phyloP scores from a whole-genome alignment of 129 eudicot genomes.

The Smallanthus sonchifolius region DNA sequence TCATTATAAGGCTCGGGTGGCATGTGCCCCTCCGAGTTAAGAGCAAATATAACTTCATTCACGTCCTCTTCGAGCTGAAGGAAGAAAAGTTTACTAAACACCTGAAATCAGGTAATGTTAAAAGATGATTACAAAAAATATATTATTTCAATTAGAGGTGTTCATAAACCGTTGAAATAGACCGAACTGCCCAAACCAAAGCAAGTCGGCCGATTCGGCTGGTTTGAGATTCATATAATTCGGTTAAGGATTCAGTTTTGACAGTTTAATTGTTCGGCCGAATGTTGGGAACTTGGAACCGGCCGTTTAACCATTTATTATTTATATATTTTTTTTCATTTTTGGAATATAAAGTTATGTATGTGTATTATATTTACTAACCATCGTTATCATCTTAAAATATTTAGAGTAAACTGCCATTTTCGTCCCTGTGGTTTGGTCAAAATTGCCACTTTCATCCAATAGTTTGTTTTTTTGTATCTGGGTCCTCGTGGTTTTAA shows the following conservation, averaged over 20 bases:
- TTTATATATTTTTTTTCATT: neutral
- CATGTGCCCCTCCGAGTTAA: constrained; percentile 31
- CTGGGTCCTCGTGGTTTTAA: no score
- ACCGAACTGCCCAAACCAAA: neutral
- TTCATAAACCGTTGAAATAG: neutral
- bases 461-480: no score
- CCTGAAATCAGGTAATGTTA: constrained; percentile 45
- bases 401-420: no score
- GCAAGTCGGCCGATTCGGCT: neutral
- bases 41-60: constrained; percentile 79
- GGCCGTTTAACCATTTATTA: neutral
- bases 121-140: neutral
- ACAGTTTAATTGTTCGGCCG: no score
- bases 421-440: no score
- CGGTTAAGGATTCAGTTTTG: no score
- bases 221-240: neutral
- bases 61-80: constrained; percentile 89
- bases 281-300: neutral
- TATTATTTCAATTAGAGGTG: neutral
- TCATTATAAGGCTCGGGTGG: constrained; percentile 44
- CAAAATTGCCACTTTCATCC: no score
- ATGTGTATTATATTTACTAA: neutral
- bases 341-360: neutral
- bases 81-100: constrained; percentile 53
- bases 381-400: no score